phyloP scores from a whole-genome alignment of 768 basidiomycete genomes.

The Fomitopsis serialis region DNA sequence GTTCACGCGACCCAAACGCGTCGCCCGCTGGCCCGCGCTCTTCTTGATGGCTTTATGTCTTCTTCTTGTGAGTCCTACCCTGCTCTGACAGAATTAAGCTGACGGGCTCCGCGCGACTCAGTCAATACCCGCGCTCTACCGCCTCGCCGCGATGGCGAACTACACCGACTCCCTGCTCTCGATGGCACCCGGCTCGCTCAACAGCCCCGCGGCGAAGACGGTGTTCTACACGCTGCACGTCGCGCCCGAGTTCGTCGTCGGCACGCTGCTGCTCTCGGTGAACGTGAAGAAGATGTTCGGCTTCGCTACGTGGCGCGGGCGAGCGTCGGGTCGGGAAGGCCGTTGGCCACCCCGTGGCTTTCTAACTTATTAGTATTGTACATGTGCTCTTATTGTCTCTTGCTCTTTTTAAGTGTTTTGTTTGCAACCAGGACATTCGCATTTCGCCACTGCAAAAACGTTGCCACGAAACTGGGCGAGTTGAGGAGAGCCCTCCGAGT shows the following conservation, averaged over 20 bases:
- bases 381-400: no score
- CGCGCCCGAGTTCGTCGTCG: conserved; percentile 11
- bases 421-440: no score
- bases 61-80: conserved; percentile 5
- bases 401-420: no score
- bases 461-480: no score
- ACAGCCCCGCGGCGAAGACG: conserved; percentile 4
- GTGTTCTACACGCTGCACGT: conserved; percentile 13
- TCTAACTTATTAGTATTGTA: no score
- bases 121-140: conserved; percentile 8
- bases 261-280: conserved; percentile 4
- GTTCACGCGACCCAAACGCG: conserved; percentile 4
- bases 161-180: conserved; percentile 10
- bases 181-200: conserved; percentile 9
- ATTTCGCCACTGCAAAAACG: no score
- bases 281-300: conserved; percentile 9
- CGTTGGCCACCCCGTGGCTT: no score
- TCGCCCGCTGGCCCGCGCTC: not conserved
- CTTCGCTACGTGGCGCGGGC: not conserved
- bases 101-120: not conserved
- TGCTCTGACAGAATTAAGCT: not conserved
- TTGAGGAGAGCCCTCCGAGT: no score
- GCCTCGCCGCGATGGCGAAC: conserved; percentile 6
- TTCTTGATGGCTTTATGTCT: not conserved
- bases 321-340: no score